Conservation (phyloP, 2,329 filamentous ascomycete species). For the Epichloe glyceriae region DNA sequence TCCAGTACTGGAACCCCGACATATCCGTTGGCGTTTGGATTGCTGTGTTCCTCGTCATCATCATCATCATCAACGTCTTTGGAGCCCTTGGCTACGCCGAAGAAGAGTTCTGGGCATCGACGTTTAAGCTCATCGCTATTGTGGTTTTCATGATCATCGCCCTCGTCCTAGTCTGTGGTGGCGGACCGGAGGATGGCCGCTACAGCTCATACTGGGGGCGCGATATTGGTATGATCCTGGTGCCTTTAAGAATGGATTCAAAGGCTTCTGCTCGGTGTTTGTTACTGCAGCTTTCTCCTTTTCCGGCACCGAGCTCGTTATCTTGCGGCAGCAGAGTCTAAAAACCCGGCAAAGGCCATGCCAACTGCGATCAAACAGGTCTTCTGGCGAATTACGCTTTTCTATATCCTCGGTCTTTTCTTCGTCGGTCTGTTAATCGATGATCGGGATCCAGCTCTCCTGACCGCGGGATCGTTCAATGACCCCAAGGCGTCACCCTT, state of each 20-base stretch:
- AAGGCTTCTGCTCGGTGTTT: conserved; percentile 59
- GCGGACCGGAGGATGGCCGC: conserved; percentile 37
- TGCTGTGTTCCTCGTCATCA: conserved; percentile 32
- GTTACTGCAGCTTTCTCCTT: conserved; percentile 65
- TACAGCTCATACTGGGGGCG: conserved; percentile 36
- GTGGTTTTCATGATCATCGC: conserved; percentile 47
- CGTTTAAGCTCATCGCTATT: conserved; percentile 40
- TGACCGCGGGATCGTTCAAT: conserved; percentile 25
- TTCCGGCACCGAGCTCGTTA: conserved; percentile 57
- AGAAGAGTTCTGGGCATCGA: conserved; percentile 40
- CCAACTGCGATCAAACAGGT: conserved; percentile 77
- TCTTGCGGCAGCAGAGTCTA: conserved; percentile 34
- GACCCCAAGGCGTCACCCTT: conserved; percentile 35
- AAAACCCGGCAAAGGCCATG: conserved; percentile 57
- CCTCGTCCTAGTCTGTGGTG: conserved; percentile 45
- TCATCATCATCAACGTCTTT: conserved; percentile 37
- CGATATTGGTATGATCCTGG: conserved; percentile 37
- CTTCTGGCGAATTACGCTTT: conserved; percentile 44
- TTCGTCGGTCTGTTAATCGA: conserved; percentile 38
- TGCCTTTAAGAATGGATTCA: conserved; percentile 59
- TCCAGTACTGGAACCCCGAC: conserved; percentile 36
- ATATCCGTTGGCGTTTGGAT: conserved; percentile 36
- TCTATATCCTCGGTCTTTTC: conserved; percentile 40
- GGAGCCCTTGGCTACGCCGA: conserved; percentile 35
- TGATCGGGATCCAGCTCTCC: conserved; percentile 32